Percentiles rank a stretch among this genome's conserved stretches.
Conservation (phyloP, 495 filamentous ascomycete species). For the Talaromyces proteolyticus region DNA sequence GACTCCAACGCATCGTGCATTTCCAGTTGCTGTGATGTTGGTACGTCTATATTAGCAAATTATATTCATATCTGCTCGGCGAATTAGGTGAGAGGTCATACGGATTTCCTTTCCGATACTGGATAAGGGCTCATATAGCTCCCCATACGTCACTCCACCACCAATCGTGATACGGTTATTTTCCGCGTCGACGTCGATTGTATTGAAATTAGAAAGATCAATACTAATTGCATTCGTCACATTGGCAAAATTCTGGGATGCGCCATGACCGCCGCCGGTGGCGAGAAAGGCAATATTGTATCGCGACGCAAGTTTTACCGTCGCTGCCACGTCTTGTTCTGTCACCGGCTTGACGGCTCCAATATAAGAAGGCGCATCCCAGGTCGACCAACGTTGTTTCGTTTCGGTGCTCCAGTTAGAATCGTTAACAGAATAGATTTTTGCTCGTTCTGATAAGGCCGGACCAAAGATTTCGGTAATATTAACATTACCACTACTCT, state of each 20-base stretch:
- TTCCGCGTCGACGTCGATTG: constrained; percentile 8
- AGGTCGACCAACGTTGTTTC: constrained; percentile 13
- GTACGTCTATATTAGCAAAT: background rate
- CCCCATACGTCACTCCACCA: constrained; percentile 8
- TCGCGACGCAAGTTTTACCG: constrained; percentile 15
- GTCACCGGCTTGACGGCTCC: constrained; percentile 20
- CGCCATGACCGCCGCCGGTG: constrained; percentile 25
- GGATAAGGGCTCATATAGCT: constrained; percentile 15
- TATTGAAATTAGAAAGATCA: constrained; percentile 23
- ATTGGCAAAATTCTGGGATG: constrained; percentile 9
- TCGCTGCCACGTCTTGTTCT: constrained; percentile 18
- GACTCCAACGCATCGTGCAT: constrained; percentile 21
- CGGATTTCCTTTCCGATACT: constrained; percentile 24
- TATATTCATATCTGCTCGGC: background rate
- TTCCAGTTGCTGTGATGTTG: constrained; percentile 14
- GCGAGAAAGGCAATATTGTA: constrained; percentile 27
- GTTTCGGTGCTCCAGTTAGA: background rate
- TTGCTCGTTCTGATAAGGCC: background rate
- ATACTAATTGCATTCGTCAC: constrained; percentile 20
- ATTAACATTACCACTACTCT: background rate
- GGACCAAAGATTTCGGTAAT: background rate
- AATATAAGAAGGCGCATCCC: constrained; percentile 16
- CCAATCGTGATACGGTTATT: constrained; percentile 17
- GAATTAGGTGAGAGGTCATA: constrained; percentile 8
- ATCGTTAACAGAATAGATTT: background rate